Evolutionary conservation across 2,329 filamentous ascomycete genomes (phyloP).

Genomic region (Aureobasidium sp.): DNA sequence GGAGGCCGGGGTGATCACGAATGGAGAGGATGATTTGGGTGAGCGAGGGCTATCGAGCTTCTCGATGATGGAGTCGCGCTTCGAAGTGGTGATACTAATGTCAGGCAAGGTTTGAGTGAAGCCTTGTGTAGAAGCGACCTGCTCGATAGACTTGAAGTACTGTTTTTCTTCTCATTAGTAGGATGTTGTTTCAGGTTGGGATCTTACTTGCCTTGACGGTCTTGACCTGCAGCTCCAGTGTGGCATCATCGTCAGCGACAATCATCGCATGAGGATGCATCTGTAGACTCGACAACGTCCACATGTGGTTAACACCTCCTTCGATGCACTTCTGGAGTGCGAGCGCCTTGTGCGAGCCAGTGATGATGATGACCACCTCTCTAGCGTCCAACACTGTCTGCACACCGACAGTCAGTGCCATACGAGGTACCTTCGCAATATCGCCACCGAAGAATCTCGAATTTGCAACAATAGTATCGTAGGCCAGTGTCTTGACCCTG

Average conservation of each 20-base stretch:
- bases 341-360: constrained; percentile 70
- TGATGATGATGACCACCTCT: constrained; percentile 75
- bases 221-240: constrained; percentile 40
- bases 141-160: constrained; percentile 44
- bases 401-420: constrained; percentile 77
- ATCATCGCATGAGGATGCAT: constrained; percentile 74
- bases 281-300: constrained; percentile 75
- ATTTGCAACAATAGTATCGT: constrained; percentile 80
- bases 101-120: constrained; percentile 36
- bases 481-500: constrained; percentile 76
- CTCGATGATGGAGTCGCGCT: constrained; percentile 27
- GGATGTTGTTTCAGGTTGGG: neutral
- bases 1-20: neutral
- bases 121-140: constrained; percentile 35
- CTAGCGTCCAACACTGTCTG: constrained; percentile 71
- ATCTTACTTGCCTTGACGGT: constrained; percentile 27
- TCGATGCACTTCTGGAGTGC: constrained; percentile 75
- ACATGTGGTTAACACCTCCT: constrained; percentile 80
- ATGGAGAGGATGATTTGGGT: constrained; percentile 11
- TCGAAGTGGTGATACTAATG: constrained; percentile 22
- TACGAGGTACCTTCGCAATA: constrained; percentile 63
- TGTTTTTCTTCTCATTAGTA: constrained; percentile 11
- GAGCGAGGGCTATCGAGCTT: constrained; percentile 25
- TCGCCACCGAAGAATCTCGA: constrained; percentile 75
- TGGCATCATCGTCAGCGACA: constrained; percentile 68